Evolutionary conservation across 192 early-diverging fungal species (phyloP).

Genomic region (Bifiguratus adelaidae): DNA sequence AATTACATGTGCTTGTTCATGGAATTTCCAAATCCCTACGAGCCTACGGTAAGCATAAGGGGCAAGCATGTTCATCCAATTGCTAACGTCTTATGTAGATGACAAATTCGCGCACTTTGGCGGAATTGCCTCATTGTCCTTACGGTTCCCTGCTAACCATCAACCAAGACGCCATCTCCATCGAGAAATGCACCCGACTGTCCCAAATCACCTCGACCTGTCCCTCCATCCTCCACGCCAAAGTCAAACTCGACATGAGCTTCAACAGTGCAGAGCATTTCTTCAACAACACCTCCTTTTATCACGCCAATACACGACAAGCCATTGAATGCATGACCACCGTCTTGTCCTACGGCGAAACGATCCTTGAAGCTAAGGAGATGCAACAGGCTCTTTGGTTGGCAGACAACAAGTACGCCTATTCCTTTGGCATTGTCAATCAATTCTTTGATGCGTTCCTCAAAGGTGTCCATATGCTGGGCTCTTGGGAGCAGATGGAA

Average conservation of each 20-base stretch:
- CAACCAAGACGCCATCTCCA: constrained; percentile 1
- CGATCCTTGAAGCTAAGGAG: constrained; percentile 30
- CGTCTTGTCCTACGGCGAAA: constrained; percentile 36
- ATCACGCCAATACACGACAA: constrained; percentile 22
- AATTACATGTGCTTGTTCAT: constrained; percentile 24
- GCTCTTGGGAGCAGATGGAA: constrained; percentile 32
- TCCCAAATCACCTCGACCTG: constrained; percentile 3
- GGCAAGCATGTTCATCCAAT: too few relatives aligned
- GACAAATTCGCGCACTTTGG: constrained; percentile 16
- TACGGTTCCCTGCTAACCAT: constrained; percentile 9
- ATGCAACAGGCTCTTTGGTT: constrained; percentile 26
- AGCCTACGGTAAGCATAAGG: constrained; percentile 6
- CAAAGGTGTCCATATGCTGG: constrained; percentile 27
- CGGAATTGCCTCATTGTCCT: constrained; percentile 15
- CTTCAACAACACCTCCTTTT: constrained; percentile 32
- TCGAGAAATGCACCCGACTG: constrained; percentile 15
- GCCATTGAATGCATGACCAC: constrained; percentile 28
- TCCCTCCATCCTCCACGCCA: constrained; percentile 6
- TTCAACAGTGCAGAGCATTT: constrained; percentile 21
- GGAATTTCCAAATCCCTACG: constrained; percentile 17
- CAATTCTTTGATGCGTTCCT: constrained; percentile 43
- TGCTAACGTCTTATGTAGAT: constrained; percentile 4
- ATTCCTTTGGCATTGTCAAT: constrained; percentile 36
- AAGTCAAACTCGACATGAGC: constrained; percentile 31
- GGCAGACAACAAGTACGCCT: constrained; percentile 21